These are phyloP conservation scores for Pilasporangium apinafurcum DNA, from an alignment of 352 stramenopile species.

Conservation along the genomic window DNA sequence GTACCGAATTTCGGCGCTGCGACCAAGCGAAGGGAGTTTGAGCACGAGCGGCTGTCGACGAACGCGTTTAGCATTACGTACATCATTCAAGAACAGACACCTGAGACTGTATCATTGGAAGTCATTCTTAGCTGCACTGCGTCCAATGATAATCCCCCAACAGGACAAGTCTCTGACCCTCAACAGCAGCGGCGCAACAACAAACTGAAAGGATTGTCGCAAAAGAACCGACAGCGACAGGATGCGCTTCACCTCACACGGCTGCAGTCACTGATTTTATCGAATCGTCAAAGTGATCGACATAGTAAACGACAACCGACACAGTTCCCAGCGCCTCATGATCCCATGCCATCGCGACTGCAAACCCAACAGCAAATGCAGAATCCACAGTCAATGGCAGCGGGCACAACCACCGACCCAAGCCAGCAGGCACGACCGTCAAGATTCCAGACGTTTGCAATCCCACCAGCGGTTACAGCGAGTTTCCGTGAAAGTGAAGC, in stretches of 20 bases:
- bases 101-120: conserved; percentile 44
- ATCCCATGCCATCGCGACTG: too few species aligned
- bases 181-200: neutral
- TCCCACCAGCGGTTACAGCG: conserved; percentile 2
- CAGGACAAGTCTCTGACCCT: conserved; percentile 11
- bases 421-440: too few species aligned
- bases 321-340: too few species aligned
- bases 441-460: too few species aligned
- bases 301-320: too few species aligned
- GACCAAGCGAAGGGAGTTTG: conserved; percentile 27
- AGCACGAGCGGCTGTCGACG: conserved; percentile 18
- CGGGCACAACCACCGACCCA: neutral
- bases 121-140: conserved; percentile 44
- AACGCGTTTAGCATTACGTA: conserved; percentile 64
- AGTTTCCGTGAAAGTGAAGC: neutral
- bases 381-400: neutral
- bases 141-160: too few species aligned
- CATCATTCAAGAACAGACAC: conserved; percentile 47
- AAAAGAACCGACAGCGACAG: conserved; percentile 43
- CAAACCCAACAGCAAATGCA: too few species aligned
- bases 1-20: conserved; percentile 25
- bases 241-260: conserved; percentile 51
- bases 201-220: conserved; percentile 13
- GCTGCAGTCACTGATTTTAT: conserved; percentile 47
- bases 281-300: conserved; percentile 22